Conservation (phyloP, 2,329 filamentous ascomycete species). For the Aureobasidium sp. region DNA sequence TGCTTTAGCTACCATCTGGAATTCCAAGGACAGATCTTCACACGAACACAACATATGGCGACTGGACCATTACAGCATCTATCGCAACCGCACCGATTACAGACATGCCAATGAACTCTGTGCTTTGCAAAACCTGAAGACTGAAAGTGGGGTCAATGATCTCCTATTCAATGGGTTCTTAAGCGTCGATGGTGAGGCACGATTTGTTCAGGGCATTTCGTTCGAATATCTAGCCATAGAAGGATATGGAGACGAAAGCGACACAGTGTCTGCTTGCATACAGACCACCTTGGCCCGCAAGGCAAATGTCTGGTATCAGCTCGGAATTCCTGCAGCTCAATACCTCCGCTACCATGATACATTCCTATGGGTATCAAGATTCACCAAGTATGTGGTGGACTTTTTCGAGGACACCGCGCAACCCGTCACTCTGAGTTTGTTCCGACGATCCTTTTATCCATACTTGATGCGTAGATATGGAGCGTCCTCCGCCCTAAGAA, state of each 20-base stretch:
- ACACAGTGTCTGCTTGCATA: slow-evolving; percentile 50
- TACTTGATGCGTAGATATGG: slow-evolving; percentile 50
- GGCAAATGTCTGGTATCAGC: slow-evolving; percentile 55
- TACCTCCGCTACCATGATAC: slow-evolving; percentile 56
- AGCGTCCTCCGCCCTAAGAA: slow-evolving; percentile 35
- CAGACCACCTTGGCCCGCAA: slow-evolving; percentile 40
- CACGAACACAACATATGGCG: slow-evolving; percentile 9
- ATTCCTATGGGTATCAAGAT: slow-evolving; percentile 64
- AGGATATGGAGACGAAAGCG: slow-evolving; percentile 52
- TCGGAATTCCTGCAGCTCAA: slow-evolving; percentile 49
- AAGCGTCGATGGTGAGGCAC: slow-evolving; percentile 33
- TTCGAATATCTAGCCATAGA: slow-evolving; percentile 58
- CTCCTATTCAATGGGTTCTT: slow-evolving; percentile 58
- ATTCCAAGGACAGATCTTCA: neutral
- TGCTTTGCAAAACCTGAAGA: slow-evolving; percentile 47
- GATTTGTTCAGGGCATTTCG: slow-evolving; percentile 49
- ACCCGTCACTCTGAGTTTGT: slow-evolving; percentile 48
- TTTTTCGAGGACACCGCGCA: slow-evolving; percentile 41
- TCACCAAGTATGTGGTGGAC: slow-evolving; percentile 66
- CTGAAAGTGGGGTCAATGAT: slow-evolving; percentile 28
- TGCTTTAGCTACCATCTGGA: neutral
- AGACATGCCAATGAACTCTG: slow-evolving; percentile 45
- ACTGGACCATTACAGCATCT: neutral
- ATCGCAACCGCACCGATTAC: neutral
- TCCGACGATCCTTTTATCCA: slow-evolving; percentile 48